Percentiles rank a stretch among this genome's conserved stretches.
Evolutionary conservation across 441 rosid species (phyloP).

Genomic region (Breynia disticha): DNA sequence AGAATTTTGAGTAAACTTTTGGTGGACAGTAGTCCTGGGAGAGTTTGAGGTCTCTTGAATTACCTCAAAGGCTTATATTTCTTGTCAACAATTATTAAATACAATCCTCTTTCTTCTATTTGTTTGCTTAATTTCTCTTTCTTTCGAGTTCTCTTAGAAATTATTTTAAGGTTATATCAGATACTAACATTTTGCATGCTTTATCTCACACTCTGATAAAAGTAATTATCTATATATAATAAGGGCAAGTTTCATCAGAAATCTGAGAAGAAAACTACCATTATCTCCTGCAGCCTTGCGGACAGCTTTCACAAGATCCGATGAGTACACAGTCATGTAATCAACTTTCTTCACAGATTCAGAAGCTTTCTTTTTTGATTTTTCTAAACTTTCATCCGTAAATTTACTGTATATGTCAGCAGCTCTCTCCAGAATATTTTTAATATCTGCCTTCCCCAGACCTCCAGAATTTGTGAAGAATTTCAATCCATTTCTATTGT

Average conservation of each 20-base stretch:
- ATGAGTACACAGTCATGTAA: slow-evolving; percentile 78
- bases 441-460: slow-evolving; percentile 85
- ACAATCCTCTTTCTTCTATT: too few species aligned
- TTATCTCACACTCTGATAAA: not conserved
- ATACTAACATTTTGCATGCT: not conserved
- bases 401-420: slow-evolving; percentile 55
- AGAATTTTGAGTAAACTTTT: too few species aligned
- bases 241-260: not conserved
- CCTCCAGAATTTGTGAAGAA: slow-evolving; percentile 94
- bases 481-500: slow-evolving; percentile 93
- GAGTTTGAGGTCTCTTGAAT: too few species aligned
- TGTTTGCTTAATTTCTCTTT: too few species aligned
- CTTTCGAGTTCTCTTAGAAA: too few species aligned
- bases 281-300: slow-evolving; percentile 74
- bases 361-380: slow-evolving; percentile 30
- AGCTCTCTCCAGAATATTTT: slow-evolving; percentile 78
- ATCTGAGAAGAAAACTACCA: slow-evolving; percentile 36
- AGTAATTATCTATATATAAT: not conserved
- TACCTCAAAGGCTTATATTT: too few species aligned
- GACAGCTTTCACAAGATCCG: slow-evolving; percentile 80
- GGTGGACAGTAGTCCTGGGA: too few species aligned
- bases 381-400: slow-evolving; percentile 31
- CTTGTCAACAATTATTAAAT: too few species aligned
- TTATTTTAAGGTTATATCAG: too few species aligned
- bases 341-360: slow-evolving; percentile 51